Percentiles rank a stretch among this genome's conserved stretches.
These are phyloP conservation scores for Hanseniaspora meyeri DNA, from an alignment of 805 yeast species.

Conservation along the genomic window DNA sequence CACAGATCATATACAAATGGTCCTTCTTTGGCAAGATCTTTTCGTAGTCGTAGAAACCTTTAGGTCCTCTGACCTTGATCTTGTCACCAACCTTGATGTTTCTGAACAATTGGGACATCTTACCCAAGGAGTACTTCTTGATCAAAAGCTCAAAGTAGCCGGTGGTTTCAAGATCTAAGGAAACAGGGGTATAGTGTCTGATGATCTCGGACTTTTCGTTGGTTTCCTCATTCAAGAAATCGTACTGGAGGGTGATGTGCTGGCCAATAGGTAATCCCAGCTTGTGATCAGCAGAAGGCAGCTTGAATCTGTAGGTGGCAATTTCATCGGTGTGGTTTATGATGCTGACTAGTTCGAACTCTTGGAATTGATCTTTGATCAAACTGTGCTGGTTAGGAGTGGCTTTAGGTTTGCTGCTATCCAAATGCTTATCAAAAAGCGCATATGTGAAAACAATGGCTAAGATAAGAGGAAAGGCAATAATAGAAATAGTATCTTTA, in stretches of 20 bases:
- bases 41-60: conserved; percentile 71
- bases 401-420: conserved; percentile 32
- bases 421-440: conserved; percentile 20
- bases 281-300: conserved; percentile 60
- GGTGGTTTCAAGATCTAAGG: conserved; percentile 55
- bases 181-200: conserved; percentile 83
- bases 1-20: conserved; percentile 80
- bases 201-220: conserved; percentile 61
- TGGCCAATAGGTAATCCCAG: conserved; percentile 91
- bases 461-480: too few species aligned
- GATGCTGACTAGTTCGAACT: conserved; percentile 71
- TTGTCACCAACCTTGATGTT: conserved; percentile 65
- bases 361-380: conserved; percentile 52
- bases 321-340: conserved; percentile 68
- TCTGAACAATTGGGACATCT: conserved; percentile 63
- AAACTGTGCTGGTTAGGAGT: conserved; percentile 23
- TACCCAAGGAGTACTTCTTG: conserved; percentile 77
- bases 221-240: conserved; percentile 8
- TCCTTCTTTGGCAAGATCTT: conserved; percentile 53
- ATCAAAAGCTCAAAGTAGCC: conserved; percentile 80
- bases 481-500: too few species aligned
- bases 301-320: conserved; percentile 68
- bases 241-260: conserved; percentile 62
- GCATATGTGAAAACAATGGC: conserved; percentile 8
- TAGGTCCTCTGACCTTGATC: conserved; percentile 76